Evolutionary conservation across 2,329 filamentous ascomycete genomes (phyloP).

Genomic region (Didymella glomerata): DNA sequence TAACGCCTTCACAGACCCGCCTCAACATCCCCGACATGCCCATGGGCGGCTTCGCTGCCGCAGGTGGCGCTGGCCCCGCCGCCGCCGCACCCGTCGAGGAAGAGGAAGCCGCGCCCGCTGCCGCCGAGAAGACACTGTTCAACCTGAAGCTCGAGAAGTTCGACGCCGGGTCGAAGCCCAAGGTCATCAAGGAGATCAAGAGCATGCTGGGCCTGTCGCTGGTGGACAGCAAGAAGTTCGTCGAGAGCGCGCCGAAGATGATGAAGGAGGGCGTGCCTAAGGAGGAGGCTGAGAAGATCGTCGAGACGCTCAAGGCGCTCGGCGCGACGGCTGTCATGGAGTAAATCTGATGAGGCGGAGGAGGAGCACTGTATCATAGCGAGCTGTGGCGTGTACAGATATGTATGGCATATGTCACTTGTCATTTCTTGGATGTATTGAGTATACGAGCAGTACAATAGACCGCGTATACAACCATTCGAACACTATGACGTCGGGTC

Average conservation of each 20-base stretch:
- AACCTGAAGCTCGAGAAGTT: slow-evolving; percentile 93
- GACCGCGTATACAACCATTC: slow-evolving; percentile 32
- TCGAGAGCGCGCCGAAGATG: slow-evolving; percentile 95
- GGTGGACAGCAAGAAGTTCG: slow-evolving; percentile 99
- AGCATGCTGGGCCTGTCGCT: slow-evolving; percentile 90
- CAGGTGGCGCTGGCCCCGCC: slow-evolving; percentile 66
- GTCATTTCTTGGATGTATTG: slow-evolving; percentile 42
- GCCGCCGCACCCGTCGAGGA: slow-evolving; percentile 74
- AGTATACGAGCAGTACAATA: slow-evolving; percentile 32
- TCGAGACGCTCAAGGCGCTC: slow-evolving; percentile 90
- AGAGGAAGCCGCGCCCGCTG: slow-evolving; percentile 86
- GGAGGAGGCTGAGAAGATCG: slow-evolving; percentile 99
- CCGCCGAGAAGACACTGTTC: slow-evolving; percentile 95
- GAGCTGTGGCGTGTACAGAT: slow-evolving; percentile 51
- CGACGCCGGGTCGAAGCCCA: slow-evolving; percentile 89
- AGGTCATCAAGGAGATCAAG: slow-evolving; percentile 99
- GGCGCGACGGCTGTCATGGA: slow-evolving; percentile 92
- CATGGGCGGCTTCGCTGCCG: slow-evolving; percentile 86
- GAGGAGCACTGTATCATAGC: slow-evolving; percentile 46
- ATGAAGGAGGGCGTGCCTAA: slow-evolving; percentile 99
- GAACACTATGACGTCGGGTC: too few relatives aligned
- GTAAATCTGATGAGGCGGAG: slow-evolving; percentile 58
- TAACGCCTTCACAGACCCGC: slow-evolving; percentile 68
- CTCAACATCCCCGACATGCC: slow-evolving; percentile 99
- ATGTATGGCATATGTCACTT: slow-evolving; percentile 38